Conservation (phyloP, 805 yeast species). For the Schwanniomyces occidentalis region DNA sequence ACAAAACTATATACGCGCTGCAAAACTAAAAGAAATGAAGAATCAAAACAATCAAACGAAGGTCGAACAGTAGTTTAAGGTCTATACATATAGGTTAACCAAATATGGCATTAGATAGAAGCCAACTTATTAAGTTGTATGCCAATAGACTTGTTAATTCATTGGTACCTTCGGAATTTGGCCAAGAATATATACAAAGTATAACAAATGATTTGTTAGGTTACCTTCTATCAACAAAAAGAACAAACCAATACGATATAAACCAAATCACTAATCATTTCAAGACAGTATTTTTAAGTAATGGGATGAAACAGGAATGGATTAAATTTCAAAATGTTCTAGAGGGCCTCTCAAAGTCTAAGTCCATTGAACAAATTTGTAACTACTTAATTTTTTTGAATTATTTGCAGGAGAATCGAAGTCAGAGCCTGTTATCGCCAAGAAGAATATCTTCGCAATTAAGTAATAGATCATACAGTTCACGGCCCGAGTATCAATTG, state of each 20-base stretch:
- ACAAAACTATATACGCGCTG: conserved; percentile 6
- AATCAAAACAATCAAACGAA: not conserved
- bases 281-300: conserved; percentile 25
- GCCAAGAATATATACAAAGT: conserved; percentile 32
- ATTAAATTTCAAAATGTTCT: conserved; percentile 28
- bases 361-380: conserved; percentile 31
- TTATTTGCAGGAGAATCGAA: conserved; percentile 10
- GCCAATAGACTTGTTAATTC: conserved; percentile 35
- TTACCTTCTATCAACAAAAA: conserved; percentile 7
- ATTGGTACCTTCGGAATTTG: conserved; percentile 38
- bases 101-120: conserved; percentile 28
- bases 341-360: conserved; percentile 27
- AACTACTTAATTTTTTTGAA: conserved; percentile 36
- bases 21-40: conserved; percentile 2
- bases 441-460: conserved; percentile 3
- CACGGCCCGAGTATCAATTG: conserved; percentile 3
- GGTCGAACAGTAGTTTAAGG: no score
- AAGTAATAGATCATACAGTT: conserved; percentile 3
- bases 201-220: conserved; percentile 28
- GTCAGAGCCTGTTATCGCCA: not conserved
- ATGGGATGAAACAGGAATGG: conserved; percentile 33
- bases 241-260: conserved; percentile 12
- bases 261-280: conserved; percentile 21
- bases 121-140: conserved; percentile 34
- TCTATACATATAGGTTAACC: not conserved